Base-by-base conservation (phyloP, 1,139 yeast species). In the Geotrichum cucujoidarum region DNA sequence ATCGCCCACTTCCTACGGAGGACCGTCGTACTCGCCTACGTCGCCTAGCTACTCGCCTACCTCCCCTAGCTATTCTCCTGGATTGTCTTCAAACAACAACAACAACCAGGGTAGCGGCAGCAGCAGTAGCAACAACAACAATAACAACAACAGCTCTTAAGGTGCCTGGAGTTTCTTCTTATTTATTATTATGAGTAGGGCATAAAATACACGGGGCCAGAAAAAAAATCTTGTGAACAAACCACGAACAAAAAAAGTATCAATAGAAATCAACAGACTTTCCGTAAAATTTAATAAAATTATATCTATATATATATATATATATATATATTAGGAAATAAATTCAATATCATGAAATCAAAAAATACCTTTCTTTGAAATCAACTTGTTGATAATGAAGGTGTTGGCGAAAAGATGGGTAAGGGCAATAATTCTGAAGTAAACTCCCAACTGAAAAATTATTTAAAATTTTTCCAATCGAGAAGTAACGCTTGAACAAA, bases 31-130 rank as follows among this genome's bases (percentile, higher is more conserved):
- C 77, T 47, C 80, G 0, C 90, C 90, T 51, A 82, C 89, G 0
- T 78, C 85, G 0, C 89, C 90, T 57, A 57, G 69, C 6, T 82
- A 82, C 64, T 73, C 81, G 4, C 83, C 83, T 40, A 74, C 89
- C 65, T 73, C 80, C 13, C 82, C 83, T 49, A 74, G 80, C 7
- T 81, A 81, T 59, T 70, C 77, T 0, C 86, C 87, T 47, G 82
- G 95, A 0, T 78, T 87, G 0, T 95, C 95, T 55, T 57, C 66
- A 69, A 52, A 81, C 76, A 39, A 39, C 24, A 11, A 21, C 14
- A 18, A 35, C 14, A 18, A 35, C 25, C 27, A 24, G 10, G 27
- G 27, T 34, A 37, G 24, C 30, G 24, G 24, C 43, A 29, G 14
- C 20, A 22, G 25, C 32, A 20, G 24, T 20, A 38, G 17, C 41